Evolutionary conservation across 257 asterid species (phyloP).

Genomic region (Nicotiana benthamiana): DNA sequence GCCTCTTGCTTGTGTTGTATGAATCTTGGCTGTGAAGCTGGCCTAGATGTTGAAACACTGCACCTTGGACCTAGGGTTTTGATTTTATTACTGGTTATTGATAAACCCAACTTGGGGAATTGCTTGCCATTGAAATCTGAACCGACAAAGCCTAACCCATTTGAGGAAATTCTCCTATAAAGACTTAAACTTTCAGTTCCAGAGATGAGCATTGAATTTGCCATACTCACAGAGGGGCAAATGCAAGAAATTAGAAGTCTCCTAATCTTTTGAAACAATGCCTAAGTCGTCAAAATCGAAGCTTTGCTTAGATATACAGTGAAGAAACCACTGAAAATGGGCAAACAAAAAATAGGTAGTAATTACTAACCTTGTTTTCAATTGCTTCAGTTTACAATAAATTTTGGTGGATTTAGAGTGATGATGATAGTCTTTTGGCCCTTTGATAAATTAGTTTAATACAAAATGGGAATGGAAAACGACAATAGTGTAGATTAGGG

Average conservation of each 20-base stretch:
- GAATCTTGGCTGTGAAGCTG: conserved; percentile 87
- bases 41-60: conserved; percentile 62
- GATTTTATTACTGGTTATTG: conserved; percentile 20
- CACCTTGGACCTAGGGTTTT: conserved; percentile 48
- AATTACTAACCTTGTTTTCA: neutral
- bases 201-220: conserved; percentile 57
- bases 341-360: neutral
- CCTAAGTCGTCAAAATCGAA: neutral
- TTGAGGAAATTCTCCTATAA: conserved; percentile 29
- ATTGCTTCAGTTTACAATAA: neutral
- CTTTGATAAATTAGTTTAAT: neutral
- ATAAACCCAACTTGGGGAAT: conserved; percentile 29
- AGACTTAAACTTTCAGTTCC: conserved; percentile 33
- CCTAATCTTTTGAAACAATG: neutral
- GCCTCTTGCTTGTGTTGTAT: conserved; percentile 97
- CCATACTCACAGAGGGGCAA: conserved; percentile 29
- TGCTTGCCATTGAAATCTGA: conserved; percentile 42
- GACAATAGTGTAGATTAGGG: neutral
- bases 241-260: neutral
- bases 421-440: neutral
- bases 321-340: neutral
- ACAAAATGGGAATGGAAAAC: neutral
- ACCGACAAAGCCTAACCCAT: conserved; percentile 32
- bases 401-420: neutral
- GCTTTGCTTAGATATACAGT: neutral